phyloP scores from a whole-genome alignment of 192 early-diverging fungal genomes.

The Coemansia sp. region DNA sequence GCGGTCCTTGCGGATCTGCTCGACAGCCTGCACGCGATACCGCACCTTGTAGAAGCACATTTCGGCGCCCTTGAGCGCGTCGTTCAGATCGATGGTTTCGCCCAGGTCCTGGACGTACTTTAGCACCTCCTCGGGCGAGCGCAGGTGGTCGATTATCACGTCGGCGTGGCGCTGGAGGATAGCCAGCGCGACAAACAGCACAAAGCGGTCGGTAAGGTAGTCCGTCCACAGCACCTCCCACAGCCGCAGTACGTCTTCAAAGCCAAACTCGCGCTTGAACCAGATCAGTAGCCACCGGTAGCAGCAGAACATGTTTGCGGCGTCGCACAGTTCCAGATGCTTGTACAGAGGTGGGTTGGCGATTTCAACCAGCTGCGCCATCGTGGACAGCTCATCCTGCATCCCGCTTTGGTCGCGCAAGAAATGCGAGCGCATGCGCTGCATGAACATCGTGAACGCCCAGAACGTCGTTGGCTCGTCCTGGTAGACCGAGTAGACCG shows the following conservation, averaged over 20 bases:
- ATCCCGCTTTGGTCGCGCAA: slow-evolving; percentile 91
- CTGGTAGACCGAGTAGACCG: slow-evolving; percentile 82
- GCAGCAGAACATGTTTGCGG: slow-evolving; percentile 93
- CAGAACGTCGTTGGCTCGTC: slow-evolving; percentile 93
- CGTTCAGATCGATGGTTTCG: slow-evolving; percentile 70
- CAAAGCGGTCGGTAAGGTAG: slow-evolving; percentile 73
- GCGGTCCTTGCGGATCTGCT: slow-evolving; percentile 20
- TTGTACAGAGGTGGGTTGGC: slow-evolving; percentile 82
- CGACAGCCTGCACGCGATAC: slow-evolving; percentile 32
- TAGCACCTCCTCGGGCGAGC: slow-evolving; percentile 88
- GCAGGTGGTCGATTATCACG: slow-evolving; percentile 74
- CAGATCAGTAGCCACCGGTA: slow-evolving; percentile 97
- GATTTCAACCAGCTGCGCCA: slow-evolving; percentile 82
- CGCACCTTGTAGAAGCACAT: slow-evolving; percentile 62
- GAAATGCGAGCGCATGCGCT: slow-evolving; percentile 89
- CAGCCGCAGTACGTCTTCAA: slow-evolving; percentile 73
- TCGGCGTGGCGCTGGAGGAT: slow-evolving; percentile 86
- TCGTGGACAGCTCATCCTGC: slow-evolving; percentile 79
- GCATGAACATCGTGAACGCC: slow-evolving; percentile 90
- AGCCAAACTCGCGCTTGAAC: slow-evolving; percentile 97
- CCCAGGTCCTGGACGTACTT: slow-evolving; percentile 92
- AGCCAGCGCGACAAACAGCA: slow-evolving; percentile 94
- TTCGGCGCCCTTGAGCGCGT: slow-evolving; percentile 76
- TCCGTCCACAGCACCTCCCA: slow-evolving; percentile 91
- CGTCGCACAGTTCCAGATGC: slow-evolving; percentile 76